These are phyloP conservation scores for Misopates orontium DNA, from an alignment of 257 asterid genomes.

Conservation along the genomic window DNA sequence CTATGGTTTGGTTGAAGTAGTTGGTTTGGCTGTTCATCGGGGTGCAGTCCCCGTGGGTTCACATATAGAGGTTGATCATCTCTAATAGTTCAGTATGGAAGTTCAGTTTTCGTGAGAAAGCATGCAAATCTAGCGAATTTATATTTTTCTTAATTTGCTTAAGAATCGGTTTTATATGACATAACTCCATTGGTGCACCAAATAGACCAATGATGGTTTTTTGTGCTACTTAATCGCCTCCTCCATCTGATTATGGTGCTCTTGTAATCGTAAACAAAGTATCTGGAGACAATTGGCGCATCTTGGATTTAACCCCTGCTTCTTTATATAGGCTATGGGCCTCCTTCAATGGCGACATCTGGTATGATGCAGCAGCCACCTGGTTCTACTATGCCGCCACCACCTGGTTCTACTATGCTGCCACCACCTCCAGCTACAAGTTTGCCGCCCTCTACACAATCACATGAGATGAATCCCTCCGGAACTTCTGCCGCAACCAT, in stretches of 20 bases:
- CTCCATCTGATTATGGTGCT: background rate
- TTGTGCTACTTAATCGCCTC: background rate
- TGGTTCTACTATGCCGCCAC: slow-evolving; percentile 37
- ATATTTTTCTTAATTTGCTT: too few relatives aligned
- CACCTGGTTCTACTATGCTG: slow-evolving; percentile 26
- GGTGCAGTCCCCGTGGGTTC: too few relatives aligned
- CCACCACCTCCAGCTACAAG: slow-evolving; percentile 33
- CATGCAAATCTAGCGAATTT: too few relatives aligned
- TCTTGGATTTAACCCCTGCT: background rate
- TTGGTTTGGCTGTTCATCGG: too few relatives aligned
- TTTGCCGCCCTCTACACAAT: slow-evolving; percentile 29
- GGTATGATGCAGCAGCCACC: slow-evolving; percentile 38
- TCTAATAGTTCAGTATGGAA: too few relatives aligned
- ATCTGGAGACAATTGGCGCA: background rate
- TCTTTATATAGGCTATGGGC: slow-evolving; percentile 41
- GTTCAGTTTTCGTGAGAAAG: too few relatives aligned
- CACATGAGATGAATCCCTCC: slow-evolving; percentile 34
- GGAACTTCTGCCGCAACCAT: slow-evolving; percentile 30
- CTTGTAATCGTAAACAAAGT: background rate
- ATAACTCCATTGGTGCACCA: too few relatives aligned
- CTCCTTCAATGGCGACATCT: slow-evolving; percentile 32
- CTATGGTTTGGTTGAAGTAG: too few relatives aligned
- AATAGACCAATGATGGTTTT: background rate
- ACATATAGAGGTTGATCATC: too few relatives aligned
- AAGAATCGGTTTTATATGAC: too few relatives aligned